phyloP scores from a whole-genome alignment of 2,329 filamentous ascomycete genomes.

The Karstenula rhodostoma region DNA sequence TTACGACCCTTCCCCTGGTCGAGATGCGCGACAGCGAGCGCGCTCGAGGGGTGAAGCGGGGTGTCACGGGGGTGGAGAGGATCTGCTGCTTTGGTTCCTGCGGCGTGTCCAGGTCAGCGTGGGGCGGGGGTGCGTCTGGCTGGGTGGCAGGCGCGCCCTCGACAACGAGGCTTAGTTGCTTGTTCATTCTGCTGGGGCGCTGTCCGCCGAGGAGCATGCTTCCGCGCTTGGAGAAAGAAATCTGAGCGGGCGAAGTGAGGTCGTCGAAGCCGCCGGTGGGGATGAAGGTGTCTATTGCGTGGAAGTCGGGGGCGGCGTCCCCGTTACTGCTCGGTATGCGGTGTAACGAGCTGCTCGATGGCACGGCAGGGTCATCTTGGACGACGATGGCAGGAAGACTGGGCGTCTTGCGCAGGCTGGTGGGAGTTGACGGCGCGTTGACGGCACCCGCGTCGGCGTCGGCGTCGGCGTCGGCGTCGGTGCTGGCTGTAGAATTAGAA shows the following conservation, averaged over 20 bases:
- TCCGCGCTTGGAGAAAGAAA: slow-evolving; percentile 68
- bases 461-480: slow-evolving; percentile 28
- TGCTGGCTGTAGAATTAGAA: slow-evolving; percentile 42
- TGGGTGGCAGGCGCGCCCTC: slow-evolving; percentile 27
- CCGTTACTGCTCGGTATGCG: not conserved
- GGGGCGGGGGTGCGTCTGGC: slow-evolving; percentile 22
- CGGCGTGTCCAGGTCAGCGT: slow-evolving; percentile 19
- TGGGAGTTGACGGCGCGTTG: slow-evolving; percentile 39
- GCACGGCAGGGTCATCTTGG: slow-evolving; percentile 47
- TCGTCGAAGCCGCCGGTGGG: slow-evolving; percentile 63
- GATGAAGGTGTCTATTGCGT: slow-evolving; percentile 63
- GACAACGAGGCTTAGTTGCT: slow-evolving; percentile 34
- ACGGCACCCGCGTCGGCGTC: slow-evolving; percentile 21
- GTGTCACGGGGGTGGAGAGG: slow-evolving; percentile 25
- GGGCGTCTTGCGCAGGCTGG: slow-evolving; percentile 48
- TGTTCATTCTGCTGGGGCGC: slow-evolving; percentile 53
- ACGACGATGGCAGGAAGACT: slow-evolving; percentile 56
- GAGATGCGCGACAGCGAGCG: slow-evolving; percentile 50
- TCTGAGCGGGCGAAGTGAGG: slow-evolving; percentile 57
- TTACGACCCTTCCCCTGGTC: slow-evolving; percentile 42
- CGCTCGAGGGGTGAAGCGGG: slow-evolving; percentile 35
- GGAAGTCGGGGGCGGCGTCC: slow-evolving; percentile 45
- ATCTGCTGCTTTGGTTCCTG: slow-evolving; percentile 27
- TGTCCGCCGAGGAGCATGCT: slow-evolving; percentile 66
- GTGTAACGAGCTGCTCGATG: slow-evolving; percentile 25